A percentile compares a stretch with the other conserved stretches of the same genome.
Evolutionary conservation across 768 basidiomycete species (phyloP).

Genomic region (Neoboletus brunneissimus): DNA sequence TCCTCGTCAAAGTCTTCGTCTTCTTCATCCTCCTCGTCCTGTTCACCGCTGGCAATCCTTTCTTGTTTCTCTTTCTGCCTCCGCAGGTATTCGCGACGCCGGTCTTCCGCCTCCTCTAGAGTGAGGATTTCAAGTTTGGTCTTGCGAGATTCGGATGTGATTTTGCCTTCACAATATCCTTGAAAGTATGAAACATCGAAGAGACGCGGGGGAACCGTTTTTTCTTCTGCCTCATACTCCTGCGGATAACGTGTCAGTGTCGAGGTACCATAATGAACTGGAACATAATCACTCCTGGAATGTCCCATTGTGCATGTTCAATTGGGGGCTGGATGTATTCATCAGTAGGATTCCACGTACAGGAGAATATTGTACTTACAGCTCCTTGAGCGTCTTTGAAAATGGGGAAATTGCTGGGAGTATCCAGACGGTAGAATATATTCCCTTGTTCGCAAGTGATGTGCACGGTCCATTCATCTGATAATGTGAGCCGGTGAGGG

Average conservation of each 20-base stretch:
- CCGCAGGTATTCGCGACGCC: slow-evolving; percentile 1
- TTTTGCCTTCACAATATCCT: slow-evolving; percentile 23
- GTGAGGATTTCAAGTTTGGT: slow-evolving; percentile 24
- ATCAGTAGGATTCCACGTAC: background rate
- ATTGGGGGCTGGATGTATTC: slow-evolving; percentile 15
- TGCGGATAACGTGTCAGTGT: slow-evolving; percentile 1
- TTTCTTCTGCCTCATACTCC: slow-evolving; percentile 25
- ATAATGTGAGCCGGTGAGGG: background rate
- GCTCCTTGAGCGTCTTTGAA: slow-evolving; percentile 24
- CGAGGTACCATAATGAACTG: background rate
- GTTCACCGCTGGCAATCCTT: slow-evolving; percentile 9
- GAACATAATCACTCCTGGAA: background rate
- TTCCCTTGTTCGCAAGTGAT: slow-evolving; percentile 20
- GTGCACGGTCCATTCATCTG: slow-evolving; percentile 29
- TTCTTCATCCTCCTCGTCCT: slow-evolving; percentile 8
- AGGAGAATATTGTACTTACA: background rate
- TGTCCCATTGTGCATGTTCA: slow-evolving; percentile 14
- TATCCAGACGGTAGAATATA: slow-evolving; percentile 7
- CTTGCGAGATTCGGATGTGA: slow-evolving; percentile 21
- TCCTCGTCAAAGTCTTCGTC: background rate
- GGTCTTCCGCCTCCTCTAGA: slow-evolving; percentile 14
- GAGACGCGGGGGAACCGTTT: slow-evolving; percentile 18
- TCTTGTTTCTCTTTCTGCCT: slow-evolving; percentile 6
- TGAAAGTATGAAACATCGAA: slow-evolving; percentile 23
- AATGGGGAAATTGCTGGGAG: slow-evolving; percentile 20